Evolutionary conservation across 2,329 filamentous ascomycete genomes (phyloP), one percentile per base, ranked within the genome.

Genomic region (Lachnum nothofagi): DNA sequence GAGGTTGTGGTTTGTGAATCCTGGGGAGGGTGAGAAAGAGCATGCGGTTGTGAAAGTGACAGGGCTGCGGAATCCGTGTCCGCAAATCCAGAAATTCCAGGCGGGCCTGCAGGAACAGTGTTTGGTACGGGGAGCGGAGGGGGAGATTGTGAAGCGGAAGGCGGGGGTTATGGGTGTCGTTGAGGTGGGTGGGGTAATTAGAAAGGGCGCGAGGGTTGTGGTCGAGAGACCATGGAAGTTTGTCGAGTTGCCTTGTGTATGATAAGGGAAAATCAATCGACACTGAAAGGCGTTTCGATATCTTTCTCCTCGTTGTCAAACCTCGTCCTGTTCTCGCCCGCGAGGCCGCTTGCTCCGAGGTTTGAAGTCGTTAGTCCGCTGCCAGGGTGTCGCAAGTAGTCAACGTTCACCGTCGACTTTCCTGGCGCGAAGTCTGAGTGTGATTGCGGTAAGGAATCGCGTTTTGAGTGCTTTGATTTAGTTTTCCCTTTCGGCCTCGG

Each of bases 141-240:
- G 41, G 20, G 17, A 29, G 29, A 24, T 49, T 19, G 5, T 75
- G 71, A 70, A 65, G 65, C 42, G 65, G 64, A 29, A 67, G 65
- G 33, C 61, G 73, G 41, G 63, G 62, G 48, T 56, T 73, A 53
- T 72, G 60, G 63, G 20, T 16, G 37, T 44, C n/a, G 42, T 53
- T 48, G 37, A 54, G 34, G 31, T 20, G 16, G 27, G 35, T 19
- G 39, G 45, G 17, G 24, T 53, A 53, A 44, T 53, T 12, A 44
- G 16, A 25, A 27, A 37, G 31, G 42, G 48, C 5, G 35, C 40
- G 17, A 33, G 19, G 12, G 19, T 42, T 20, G 17, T 40, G 22
- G 50, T 46, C 14, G 37, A 43, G n/a, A 38, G 22, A 22, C 41
- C 41, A 9, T 10, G 14, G 9, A 33, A 43, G 17, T 43, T n/a